These are phyloP conservation scores for Nepenthes mirabilis DNA, from an alignment of 148 eudicot genomes.

Conservation along the genomic window DNA sequence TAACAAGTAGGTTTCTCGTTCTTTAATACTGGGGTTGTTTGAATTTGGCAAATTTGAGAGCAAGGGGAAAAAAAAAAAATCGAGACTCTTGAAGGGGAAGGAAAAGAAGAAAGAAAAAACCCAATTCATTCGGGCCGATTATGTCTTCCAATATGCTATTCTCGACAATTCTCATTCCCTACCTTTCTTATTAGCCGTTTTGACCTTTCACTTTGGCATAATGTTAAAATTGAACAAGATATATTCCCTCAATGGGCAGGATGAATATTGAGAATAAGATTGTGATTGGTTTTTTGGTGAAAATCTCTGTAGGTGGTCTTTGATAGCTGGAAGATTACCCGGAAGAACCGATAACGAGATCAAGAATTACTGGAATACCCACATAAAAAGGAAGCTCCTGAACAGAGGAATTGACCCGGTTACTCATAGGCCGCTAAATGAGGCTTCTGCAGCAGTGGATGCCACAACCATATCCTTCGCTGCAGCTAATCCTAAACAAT, in stretches of 20 bases:
- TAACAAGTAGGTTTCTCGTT: constrained; percentile 49
- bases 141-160: not conserved
- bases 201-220: not conserved
- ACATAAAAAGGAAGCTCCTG: constrained; percentile 51
- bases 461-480: not conserved
- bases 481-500: not conserved
- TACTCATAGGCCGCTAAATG: constrained; percentile 39
- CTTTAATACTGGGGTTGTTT: not conserved
- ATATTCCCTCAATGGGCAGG: not conserved
- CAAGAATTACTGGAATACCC: constrained; percentile 68
- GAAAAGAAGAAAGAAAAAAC: too few relatives aligned
- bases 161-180: too few relatives aligned
- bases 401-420: constrained; percentile 54
- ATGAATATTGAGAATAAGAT: not conserved
- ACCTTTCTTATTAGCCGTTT: too few relatives aligned
- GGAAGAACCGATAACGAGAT: constrained; percentile 70
- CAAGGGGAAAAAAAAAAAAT: not conserved
- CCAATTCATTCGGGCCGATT: too few relatives aligned
- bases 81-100: not conserved
- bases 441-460: constrained; percentile 1
- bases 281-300: not conserved
- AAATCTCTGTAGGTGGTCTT: constrained; percentile 36
- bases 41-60: not conserved
- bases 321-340: constrained; percentile 54
- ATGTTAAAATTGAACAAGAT: not conserved